Evolutionary conservation across 192 early-diverging fungal species (phyloP).

Genomic region (Lunasporangiospora selenospora): DNA sequence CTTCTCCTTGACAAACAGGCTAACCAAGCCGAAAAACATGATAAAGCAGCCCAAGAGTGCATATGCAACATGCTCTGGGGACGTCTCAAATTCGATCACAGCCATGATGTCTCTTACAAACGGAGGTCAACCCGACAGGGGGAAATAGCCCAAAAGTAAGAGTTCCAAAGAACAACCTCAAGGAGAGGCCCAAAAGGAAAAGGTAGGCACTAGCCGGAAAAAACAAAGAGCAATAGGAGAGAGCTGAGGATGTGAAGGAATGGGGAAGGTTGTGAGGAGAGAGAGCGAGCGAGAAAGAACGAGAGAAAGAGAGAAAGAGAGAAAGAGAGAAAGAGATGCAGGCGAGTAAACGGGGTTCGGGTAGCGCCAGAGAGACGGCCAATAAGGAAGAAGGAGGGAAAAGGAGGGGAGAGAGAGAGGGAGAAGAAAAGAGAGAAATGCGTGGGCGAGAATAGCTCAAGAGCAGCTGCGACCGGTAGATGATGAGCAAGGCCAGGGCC

Average conservation of each 20-base stretch:
- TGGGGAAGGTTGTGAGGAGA: no score
- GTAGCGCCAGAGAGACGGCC: no score
- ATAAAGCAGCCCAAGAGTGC: constrained; percentile 77
- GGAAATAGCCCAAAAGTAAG: no score
- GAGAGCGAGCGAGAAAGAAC: neutral
- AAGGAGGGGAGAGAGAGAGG: neutral
- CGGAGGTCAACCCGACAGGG: no score
- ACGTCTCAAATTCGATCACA: constrained; percentile 22
- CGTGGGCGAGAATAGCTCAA: neutral
- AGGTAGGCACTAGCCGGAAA: neutral
- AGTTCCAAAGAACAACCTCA: no score
- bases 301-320: neutral
- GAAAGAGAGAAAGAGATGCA: neutral
- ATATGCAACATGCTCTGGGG: constrained; percentile 45
- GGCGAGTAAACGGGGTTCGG: no score
- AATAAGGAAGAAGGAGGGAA: neutral
- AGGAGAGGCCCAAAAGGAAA: neutral
- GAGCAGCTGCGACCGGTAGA: neutral
- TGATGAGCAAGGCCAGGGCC: neutral
- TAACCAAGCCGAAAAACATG: constrained; percentile 68
- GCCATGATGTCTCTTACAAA: constrained; percentile 3
- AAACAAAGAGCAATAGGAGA: neutral
- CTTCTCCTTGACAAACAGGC: constrained; percentile 71
- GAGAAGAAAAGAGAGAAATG: neutral
- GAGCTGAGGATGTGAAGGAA: no score